These are phyloP conservation scores for Leucaena leucocephala DNA, from an alignment of 306 rosid species.

Conservation along the genomic window DNA sequence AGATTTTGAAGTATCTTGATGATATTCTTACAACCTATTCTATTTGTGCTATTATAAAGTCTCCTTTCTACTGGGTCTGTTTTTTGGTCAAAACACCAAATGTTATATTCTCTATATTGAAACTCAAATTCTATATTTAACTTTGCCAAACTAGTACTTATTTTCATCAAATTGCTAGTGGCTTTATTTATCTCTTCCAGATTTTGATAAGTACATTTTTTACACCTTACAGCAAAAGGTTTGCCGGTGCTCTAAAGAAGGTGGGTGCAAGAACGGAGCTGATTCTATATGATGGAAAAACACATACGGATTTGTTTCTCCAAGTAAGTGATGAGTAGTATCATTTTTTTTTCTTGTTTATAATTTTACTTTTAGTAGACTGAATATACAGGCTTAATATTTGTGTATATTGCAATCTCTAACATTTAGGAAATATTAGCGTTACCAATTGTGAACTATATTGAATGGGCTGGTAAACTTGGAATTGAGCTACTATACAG, in stretches of 20 bases:
- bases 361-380: background rate
- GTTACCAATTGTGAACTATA: background rate
- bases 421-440: background rate
- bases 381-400: background rate
- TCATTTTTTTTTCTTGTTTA: background rate
- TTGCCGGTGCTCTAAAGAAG: constrained; percentile 60
- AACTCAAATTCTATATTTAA: constrained; percentile 11
- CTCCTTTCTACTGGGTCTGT: constrained; percentile 12
- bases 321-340: constrained; percentile 58
- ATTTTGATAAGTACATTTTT: constrained; percentile 35
- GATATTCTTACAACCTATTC: constrained; percentile 17
- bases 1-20: constrained; percentile 6
- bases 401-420: background rate
- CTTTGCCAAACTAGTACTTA: constrained; percentile 3
- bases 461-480: background rate
- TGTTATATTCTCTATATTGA: constrained; percentile 1
- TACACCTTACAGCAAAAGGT: constrained; percentile 74
- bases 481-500: background rate
- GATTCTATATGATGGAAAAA: constrained; percentile 64
- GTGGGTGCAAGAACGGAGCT: constrained; percentile 73
- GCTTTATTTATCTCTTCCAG: constrained; percentile 1
- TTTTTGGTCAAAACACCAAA: constrained; percentile 11
- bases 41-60: constrained; percentile 17
- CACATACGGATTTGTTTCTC: constrained; percentile 94
- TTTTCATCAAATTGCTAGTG: constrained; percentile 1